Evolutionary conservation across 208 protist species (phyloP).

Genomic region (Herpetomonas tarakana): DNA sequence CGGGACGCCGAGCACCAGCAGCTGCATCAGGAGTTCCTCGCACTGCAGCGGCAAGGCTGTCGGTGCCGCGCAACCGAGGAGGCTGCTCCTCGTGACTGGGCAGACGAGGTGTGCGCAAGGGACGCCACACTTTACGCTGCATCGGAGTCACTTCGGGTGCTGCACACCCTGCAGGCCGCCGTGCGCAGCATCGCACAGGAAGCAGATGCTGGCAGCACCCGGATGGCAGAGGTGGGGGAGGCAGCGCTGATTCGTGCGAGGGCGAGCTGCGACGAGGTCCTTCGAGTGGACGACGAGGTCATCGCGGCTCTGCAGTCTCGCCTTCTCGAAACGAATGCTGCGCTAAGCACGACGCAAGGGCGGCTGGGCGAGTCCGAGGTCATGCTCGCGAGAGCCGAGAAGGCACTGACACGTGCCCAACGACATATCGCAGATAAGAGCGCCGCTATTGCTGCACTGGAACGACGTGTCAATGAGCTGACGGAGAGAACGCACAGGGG

Average conservation of each 20-base stretch:
- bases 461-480: conserved; percentile 10
- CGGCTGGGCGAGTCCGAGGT: background rate
- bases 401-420: background rate
- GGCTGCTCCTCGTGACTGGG: conserved; percentile 12
- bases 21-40: too few relatives aligned
- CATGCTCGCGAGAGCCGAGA: background rate
- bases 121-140: background rate
- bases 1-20: background rate
- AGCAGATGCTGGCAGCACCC: background rate
- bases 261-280: background rate
- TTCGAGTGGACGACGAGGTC: conserved; percentile 5
- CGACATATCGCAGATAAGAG: background rate
- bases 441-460: background rate
- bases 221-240: background rate
- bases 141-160: background rate
- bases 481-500: background rate
- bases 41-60: background rate
- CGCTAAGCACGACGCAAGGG: background rate
- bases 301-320: conserved; percentile 1
- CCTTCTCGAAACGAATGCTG: background rate
- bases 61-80: background rate
- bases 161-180: background rate
- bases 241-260: background rate
- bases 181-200: background rate
- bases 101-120: conserved; percentile 10